These are phyloP conservation scores for Penstemon barbatus DNA, from an alignment of 257 asterid genomes.

Conservation along the genomic window DNA sequence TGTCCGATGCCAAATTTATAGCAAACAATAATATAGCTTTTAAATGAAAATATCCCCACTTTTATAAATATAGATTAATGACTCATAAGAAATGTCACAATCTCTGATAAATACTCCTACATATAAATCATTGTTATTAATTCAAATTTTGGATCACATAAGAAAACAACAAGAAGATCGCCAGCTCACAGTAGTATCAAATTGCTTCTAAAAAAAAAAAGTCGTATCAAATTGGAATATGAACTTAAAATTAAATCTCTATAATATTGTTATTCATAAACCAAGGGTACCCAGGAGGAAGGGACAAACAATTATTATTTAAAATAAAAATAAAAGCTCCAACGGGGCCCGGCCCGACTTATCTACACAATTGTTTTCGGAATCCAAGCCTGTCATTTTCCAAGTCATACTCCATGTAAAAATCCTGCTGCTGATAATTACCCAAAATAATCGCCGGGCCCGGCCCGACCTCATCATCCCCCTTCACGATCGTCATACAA, in stretches of 20 bases:
- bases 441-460: constrained; percentile 56
- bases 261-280: background rate
- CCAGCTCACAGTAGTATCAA: too few species aligned
- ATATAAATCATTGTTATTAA: too few species aligned
- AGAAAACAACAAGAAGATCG: too few species aligned
- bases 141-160: too few species aligned
- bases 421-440: constrained; percentile 65
- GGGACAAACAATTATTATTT: constrained; percentile 23
- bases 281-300: background rate
- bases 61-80: too few species aligned
- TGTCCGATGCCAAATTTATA: too few species aligned
- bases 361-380: constrained; percentile 37
- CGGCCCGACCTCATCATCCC: constrained; percentile 26
- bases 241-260: background rate
- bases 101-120: too few species aligned
- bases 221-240: background rate
- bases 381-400: constrained; percentile 59
- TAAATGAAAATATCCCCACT: too few species aligned
- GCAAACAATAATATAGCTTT: too few species aligned
- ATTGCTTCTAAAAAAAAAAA: too few species aligned
- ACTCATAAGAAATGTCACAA: too few species aligned
- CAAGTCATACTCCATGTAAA: constrained; percentile 62
- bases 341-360: background rate
- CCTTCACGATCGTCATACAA: constrained; percentile 41
- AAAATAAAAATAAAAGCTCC: background rate